These are phyloP conservation scores for Leccinum disarticulatum DNA, from an alignment of 768 basidiomycete species.

Conservation along the genomic window DNA sequence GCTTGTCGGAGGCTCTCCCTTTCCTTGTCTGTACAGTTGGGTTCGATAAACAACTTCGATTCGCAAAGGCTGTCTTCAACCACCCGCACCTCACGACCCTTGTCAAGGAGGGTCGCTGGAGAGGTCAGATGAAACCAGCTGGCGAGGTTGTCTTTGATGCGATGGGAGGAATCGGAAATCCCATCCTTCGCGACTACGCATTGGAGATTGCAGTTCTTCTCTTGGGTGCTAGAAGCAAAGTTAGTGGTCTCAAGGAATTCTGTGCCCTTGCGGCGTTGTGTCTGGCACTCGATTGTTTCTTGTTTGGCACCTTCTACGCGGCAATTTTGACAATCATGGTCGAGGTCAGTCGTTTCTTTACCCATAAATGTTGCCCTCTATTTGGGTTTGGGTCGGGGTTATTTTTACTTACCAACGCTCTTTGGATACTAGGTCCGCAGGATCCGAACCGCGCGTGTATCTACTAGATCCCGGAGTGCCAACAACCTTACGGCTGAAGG, in stretches of 20 bases:
- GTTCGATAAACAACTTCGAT: slow-evolving; percentile 94
- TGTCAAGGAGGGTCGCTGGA: slow-evolving; percentile 39
- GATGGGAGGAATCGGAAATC: slow-evolving; percentile 71
- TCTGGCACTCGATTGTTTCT: slow-evolving; percentile 80
- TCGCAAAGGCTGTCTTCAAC: slow-evolving; percentile 86
- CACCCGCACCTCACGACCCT: slow-evolving; percentile 63
- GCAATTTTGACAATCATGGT: slow-evolving; percentile 93
- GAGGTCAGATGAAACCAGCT: slow-evolving; percentile 65
- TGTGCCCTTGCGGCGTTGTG: slow-evolving; percentile 91
- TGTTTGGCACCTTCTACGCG: slow-evolving; percentile 88
- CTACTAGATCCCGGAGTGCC: slow-evolving; percentile 40
- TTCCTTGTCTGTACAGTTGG: slow-evolving; percentile 98
- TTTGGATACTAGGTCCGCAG: slow-evolving; percentile 57
- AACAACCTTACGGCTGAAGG: slow-evolving; percentile 30
- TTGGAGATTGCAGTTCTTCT: slow-evolving; percentile 89
- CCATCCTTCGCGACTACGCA: slow-evolving; percentile 89
- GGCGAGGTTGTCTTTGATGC: slow-evolving; percentile 84
- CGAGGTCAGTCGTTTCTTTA: slow-evolving; percentile 57
- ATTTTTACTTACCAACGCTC: slow-evolving; percentile 11
- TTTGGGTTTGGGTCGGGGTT: slow-evolving; percentile 10
- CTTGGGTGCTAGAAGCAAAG: slow-evolving; percentile 82
- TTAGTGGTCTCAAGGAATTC: slow-evolving; percentile 89
- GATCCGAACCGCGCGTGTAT: slow-evolving; percentile 59
- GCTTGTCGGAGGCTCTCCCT: slow-evolving; percentile 91
- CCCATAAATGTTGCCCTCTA: not conserved